Evolutionary conservation across 306 rosid species (phyloP).

Genomic region (Astragalus glycyphyllos): DNA sequence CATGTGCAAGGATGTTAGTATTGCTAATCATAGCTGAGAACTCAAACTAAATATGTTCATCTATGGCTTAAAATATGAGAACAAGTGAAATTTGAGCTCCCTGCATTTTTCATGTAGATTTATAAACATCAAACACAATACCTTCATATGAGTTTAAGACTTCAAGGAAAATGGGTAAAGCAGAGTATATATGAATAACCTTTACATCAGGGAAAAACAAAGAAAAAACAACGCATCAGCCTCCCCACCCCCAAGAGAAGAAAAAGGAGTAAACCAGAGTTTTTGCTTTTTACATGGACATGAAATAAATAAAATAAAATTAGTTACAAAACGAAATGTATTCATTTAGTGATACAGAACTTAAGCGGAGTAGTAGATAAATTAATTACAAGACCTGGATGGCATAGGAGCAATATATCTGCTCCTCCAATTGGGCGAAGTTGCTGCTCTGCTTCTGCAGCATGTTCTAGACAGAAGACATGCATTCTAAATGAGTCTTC

Average conservation of each 20-base stretch:
- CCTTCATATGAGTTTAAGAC: background rate
- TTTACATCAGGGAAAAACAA: background rate
- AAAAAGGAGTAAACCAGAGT: background rate
- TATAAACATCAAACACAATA: slow-evolving; percentile 4
- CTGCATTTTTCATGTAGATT: slow-evolving; percentile 15
- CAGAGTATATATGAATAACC: background rate
- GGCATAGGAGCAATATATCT: slow-evolving; percentile 69
- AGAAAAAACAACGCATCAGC: no score
- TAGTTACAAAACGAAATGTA: background rate
- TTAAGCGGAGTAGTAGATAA: background rate
- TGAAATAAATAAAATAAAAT: slow-evolving; percentile 1
- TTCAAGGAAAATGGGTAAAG: slow-evolving; percentile 20
- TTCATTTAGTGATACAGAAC: background rate
- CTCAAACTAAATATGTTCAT: background rate
- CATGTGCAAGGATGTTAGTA: slow-evolving; percentile 6
- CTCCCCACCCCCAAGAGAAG: background rate
- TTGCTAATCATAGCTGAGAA: slow-evolving; percentile 10
- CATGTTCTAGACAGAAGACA: slow-evolving; percentile 88
- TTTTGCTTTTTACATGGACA: slow-evolving; percentile 15
- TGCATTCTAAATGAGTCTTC: slow-evolving; percentile 81
- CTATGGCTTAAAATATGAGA: background rate
- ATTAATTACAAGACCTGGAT: slow-evolving; percentile 64
- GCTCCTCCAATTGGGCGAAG: slow-evolving; percentile 80
- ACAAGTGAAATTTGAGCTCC: background rate
- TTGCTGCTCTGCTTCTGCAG: slow-evolving; percentile 74